Base-by-base conservation (phyloP, 495 filamentous ascomycete genomes). In the Pseudevernia furfuracea region DNA sequence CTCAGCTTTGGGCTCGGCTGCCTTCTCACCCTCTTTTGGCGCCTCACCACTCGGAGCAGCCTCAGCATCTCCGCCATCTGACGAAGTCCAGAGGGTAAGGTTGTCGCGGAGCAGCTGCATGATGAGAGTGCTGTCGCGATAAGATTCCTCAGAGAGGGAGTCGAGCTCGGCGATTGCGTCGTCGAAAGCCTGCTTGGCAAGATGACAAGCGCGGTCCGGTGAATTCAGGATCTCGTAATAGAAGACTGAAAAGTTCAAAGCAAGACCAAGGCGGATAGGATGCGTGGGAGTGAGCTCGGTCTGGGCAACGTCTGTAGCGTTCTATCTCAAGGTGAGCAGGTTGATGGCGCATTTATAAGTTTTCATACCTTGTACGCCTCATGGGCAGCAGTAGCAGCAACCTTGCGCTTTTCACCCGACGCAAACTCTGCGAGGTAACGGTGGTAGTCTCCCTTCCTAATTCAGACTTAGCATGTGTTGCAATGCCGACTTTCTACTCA, bases 151-250 rank as follows among this genome's bases (percentile, higher is more conserved):
- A 64, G 92, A 96, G 65, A 98, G 83, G 25, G 93, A 96, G 82
- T 98, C 94, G 70, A 98, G 91, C 85, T 98, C 94, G 66, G 94
- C 94, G 77, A 98, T 98, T 67, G 94, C 94, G 76, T 98, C 94
- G 76, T 98, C 94, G 73, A 98, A 98, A 37, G 95, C 93, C 81
- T 96, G 92, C 87, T 98, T 98, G 75, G 94, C 94, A 62, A 98
- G 85, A 77, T 98, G 94, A 85, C 94, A 98, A 73, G 94, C 94
- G 76, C 92, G 93, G 74, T 98, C 94, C 56, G 94, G 94, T 17
- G 94, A 96, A 87, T 97, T 98, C 70, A 98, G 83, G 76, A 98
- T 98, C 85, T 98, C 94, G 77, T 98, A 98, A 87, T 98, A 98
- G 83, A 98, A 98, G 70, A 98, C 94, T 48, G 95, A 97, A 87